A percentile compares a stretch with the other conserved stretches of the same genome.
phyloP scores from a whole-genome alignment of 2,329 filamentous ascomycete genomes.

The Sporothrix inflata region DNA sequence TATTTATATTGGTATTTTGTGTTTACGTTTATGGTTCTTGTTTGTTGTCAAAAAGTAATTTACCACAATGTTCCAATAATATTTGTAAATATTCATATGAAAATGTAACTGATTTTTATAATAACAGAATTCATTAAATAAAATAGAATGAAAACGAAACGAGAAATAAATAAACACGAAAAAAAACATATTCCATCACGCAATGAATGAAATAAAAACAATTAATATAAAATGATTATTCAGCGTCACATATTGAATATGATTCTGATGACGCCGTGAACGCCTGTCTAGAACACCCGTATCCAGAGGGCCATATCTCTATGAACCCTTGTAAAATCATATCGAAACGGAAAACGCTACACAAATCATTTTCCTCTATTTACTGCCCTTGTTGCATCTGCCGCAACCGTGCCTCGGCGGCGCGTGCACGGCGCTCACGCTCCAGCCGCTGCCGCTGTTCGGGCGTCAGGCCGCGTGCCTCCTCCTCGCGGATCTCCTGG shows the following conservation, averaged over 20 bases:
- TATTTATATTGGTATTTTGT: no score
- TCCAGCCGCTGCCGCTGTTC: slow-evolving; percentile 86
- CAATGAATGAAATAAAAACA: background rate
- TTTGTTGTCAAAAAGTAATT: no score
- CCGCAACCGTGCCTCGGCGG: slow-evolving; percentile 84
- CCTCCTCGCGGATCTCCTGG: slow-evolving; percentile 80
- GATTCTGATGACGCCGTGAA: background rate
- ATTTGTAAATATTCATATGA: no score
- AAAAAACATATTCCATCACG: no score
- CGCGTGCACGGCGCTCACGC: slow-evolving; percentile 84
- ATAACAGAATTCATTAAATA: background rate
- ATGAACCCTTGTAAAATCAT: background rate
- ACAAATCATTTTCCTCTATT: background rate
- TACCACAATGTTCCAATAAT: no score
- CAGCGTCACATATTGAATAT: background rate
- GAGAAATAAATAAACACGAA: background rate
- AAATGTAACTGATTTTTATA: no score
- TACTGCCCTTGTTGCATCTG: slow-evolving; percentile 33
- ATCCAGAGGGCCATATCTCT: background rate
- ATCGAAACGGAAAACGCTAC: background rate
- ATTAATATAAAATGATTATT: background rate
- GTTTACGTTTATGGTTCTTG: no score
- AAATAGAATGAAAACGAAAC: background rate
- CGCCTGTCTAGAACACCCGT: background rate
- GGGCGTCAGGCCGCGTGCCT: slow-evolving; percentile 79